Evolutionary conservation across 2,329 filamentous ascomycete species (phyloP).

Genomic region (Sclerotinia nivalis): DNA sequence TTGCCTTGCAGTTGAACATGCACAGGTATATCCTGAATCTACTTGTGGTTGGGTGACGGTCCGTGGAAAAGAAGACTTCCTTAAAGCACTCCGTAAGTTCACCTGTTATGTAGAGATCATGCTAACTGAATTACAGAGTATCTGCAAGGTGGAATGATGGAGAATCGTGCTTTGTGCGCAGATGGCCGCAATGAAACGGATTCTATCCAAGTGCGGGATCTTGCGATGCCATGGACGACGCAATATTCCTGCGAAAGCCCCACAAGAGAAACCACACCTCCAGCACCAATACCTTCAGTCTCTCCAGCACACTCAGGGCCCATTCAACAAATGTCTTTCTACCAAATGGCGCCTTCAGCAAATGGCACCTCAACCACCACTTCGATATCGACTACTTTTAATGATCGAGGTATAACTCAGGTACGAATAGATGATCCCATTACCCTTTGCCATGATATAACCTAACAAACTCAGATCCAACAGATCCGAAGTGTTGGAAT

Average conservation of each 20-base stretch:
- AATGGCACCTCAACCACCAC: neutral
- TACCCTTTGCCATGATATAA: neutral
- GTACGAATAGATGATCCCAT: neutral
- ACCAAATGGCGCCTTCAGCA: neutral
- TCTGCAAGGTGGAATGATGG: constrained; percentile 31
- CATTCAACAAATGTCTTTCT: neutral
- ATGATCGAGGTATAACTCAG: neutral
- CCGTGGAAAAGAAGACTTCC: constrained; percentile 32
- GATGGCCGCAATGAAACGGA: constrained; percentile 35
- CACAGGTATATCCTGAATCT: constrained; percentile 29
- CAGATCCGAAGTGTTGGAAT: neutral
- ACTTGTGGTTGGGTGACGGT: constrained; percentile 35
- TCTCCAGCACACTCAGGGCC: neutral
- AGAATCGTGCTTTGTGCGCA: constrained; percentile 29
- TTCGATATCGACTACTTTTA: neutral
- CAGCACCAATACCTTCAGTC: neutral
- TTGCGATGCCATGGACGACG: neutral
- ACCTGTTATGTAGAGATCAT: neutral
- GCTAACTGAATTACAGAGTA: constrained; percentile 25
- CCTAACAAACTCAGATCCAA: neutral
- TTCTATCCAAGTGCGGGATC: constrained; percentile 26
- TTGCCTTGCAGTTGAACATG: constrained; percentile 34
- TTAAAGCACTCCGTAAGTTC: constrained; percentile 31
- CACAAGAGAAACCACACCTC: neutral
- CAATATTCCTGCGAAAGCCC: neutral